Conservation (phyloP, 225 moss, liverwort and hornwort species). For the Bryum argenteum region DNA sequence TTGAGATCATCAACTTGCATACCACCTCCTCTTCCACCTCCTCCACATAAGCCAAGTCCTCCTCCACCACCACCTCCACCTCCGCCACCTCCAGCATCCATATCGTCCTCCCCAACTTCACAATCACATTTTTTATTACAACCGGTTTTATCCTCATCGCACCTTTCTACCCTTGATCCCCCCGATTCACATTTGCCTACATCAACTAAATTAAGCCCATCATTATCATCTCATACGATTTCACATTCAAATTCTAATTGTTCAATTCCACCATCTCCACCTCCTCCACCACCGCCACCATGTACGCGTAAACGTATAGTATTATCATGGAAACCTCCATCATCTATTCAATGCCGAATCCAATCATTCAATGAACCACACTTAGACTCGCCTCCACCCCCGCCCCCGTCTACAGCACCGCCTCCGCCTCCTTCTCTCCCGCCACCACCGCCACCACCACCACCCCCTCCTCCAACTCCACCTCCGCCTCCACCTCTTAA, state of each 20-base stretch:
- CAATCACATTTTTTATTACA: not conserved
- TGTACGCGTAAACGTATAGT: not conserved
- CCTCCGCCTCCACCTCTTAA: conserved; percentile 10
- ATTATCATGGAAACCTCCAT: conserved; percentile 29
- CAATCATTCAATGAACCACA: conserved; percentile 20
- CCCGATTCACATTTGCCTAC: rapidly evolving
- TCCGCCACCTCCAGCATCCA: not conserved
- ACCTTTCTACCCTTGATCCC: not conserved
- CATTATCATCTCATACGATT: not conserved
- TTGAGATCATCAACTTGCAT: not conserved
- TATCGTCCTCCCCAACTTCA: not conserved
- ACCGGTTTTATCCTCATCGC: not conserved
- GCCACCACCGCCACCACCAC: not conserved
- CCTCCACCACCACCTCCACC: not conserved
- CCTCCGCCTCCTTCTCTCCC: not conserved
- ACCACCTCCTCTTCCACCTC: conserved; percentile 9
- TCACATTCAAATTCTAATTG: not conserved
- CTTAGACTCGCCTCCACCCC: not conserved
- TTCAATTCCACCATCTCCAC: not conserved
- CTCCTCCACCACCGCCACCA: conserved; percentile 16
- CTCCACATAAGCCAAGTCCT: not conserved
- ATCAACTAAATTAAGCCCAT: not conserved
- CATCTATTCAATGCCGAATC: not conserved
- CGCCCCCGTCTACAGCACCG: not conserved
- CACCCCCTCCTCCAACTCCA: not conserved